Evolutionary conservation across 116 monocot genomes (phyloP).

Genomic region (Posidonia oceanica): DNA sequence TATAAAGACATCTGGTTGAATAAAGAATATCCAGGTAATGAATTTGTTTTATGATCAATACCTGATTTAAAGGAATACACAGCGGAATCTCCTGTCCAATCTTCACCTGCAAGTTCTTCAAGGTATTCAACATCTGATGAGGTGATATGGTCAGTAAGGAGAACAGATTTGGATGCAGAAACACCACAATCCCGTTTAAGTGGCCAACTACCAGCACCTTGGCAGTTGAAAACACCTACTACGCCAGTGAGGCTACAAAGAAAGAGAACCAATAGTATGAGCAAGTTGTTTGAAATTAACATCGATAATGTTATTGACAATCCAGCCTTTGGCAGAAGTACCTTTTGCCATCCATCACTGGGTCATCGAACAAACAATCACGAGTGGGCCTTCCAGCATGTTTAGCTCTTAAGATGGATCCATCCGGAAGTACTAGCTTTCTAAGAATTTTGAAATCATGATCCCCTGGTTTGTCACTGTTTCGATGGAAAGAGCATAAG

Average conservation of each 20-base stretch:
- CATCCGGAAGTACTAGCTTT: conserved; percentile 32
- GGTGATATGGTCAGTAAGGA: conserved; percentile 15
- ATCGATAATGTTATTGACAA: background rate
- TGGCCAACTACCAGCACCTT: conserved; percentile 33
- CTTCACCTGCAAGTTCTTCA: conserved; percentile 21
- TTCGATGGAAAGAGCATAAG: background rate
- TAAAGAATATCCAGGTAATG: too few species aligned
- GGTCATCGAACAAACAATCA: conserved; percentile 29
- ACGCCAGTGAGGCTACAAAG: conserved; percentile 32
- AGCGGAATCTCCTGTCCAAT: conserved; percentile 31
- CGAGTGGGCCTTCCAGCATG: conserved; percentile 27
- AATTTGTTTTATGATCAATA: too few species aligned
- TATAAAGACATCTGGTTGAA: too few species aligned
- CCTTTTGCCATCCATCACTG: conserved; percentile 33
- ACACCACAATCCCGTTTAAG: background rate
- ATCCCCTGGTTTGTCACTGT: conserved; percentile 29
- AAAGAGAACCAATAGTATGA: background rate
- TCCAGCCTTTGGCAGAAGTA: background rate
- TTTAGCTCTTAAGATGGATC: conserved; percentile 21
- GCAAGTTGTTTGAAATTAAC: background rate
- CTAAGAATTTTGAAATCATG: conserved; percentile 31
- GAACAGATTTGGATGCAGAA: background rate
- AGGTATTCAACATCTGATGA: conserved; percentile 27
- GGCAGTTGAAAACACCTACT: conserved; percentile 34
- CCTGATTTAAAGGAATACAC: conserved; percentile 28